Base-by-base conservation (phyloP, 83 land plant genomes). In the Picea mariana region DNA sequence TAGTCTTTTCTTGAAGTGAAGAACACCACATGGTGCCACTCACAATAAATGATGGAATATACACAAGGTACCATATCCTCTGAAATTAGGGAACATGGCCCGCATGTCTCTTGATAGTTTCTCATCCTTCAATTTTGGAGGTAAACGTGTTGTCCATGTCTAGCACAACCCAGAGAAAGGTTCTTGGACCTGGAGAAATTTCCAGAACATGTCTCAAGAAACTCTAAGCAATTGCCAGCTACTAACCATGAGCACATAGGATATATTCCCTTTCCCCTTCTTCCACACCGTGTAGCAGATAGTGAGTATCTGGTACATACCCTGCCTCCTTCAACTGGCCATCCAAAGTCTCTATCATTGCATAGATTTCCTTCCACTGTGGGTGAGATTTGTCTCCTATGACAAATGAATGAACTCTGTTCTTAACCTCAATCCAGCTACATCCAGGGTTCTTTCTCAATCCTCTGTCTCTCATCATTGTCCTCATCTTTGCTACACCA, bases 361-460 rank as follows among this genome's bases (percentile, higher is more conserved):
- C 47, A 61, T 82, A 90, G 68, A 92, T 88, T 67, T 88, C 85
- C 60, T 87, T 85, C 6, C 86, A 77, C 62, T 66, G 47, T 16
- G 80, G 88, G 71, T 90, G 94, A 27, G 80, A 17, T 34, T 67
- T 84, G 80, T 92, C 91, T 72, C 68, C 83, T 42, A 89, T 85
- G 81, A 82, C 83, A 69, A 92, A 92, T 58, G 81, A 81, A 83
- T 88, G 85, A 77, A 90, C 85, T 80, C 67, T 62, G 42, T 82
- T 84, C 24, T 90, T 86, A 38, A 90, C 80, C 83, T 92, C 94
- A 72, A 90, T 85, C 92, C 94, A 92, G 79, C 92, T 92, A 47
- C 92, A 92, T 55, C 94, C 92, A 7, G 89, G 89, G 9, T 86
- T 80, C 86, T 90, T 92, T 60, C 84, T 75, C 49, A 81, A 85